Evolutionary conservation across 2,329 filamentous ascomycete genomes (phyloP).

Genomic region (Paecilomyces sp.): DNA sequence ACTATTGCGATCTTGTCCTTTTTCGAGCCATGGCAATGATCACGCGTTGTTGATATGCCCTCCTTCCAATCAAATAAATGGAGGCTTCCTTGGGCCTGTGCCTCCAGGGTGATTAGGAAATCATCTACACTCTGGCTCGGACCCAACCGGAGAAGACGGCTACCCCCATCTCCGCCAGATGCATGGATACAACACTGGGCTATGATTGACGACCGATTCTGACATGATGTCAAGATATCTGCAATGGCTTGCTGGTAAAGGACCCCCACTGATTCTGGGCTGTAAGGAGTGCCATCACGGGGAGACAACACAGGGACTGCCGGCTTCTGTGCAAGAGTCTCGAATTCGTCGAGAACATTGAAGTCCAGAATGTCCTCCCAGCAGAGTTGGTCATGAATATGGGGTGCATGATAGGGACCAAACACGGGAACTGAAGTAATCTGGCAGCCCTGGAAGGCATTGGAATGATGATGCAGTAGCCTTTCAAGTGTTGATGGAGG

Average conservation of each 20-base stretch:
- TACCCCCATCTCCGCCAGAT: not conserved
- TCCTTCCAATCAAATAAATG: not conserved
- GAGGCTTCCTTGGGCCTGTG: not conserved
- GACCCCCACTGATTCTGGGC: not conserved
- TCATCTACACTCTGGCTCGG: not conserved
- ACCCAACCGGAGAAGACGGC: not conserved
- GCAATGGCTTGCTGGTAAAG: not conserved
- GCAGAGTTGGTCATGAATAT: not conserved
- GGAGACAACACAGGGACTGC: not conserved
- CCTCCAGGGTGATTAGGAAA: not conserved
- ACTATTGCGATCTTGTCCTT: conserved; percentile 66
- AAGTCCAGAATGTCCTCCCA: not conserved
- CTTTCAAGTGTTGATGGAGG: not conserved
- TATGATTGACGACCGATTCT: not conserved
- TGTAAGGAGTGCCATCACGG: not conserved
- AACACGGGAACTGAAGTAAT: not conserved
- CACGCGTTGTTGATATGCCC: not conserved
- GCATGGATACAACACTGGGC: not conserved
- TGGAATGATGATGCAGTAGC: not conserved
- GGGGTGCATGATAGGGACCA: not conserved
- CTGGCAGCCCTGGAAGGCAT: not conserved
- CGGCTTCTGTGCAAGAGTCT: not conserved
- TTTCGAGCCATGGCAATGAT: not conserved
- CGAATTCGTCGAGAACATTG: not conserved
- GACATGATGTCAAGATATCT: not conserved